Evolutionary conservation across 768 basidiomycete genomes (phyloP).

Genomic region (Auricularia sp.): DNA sequence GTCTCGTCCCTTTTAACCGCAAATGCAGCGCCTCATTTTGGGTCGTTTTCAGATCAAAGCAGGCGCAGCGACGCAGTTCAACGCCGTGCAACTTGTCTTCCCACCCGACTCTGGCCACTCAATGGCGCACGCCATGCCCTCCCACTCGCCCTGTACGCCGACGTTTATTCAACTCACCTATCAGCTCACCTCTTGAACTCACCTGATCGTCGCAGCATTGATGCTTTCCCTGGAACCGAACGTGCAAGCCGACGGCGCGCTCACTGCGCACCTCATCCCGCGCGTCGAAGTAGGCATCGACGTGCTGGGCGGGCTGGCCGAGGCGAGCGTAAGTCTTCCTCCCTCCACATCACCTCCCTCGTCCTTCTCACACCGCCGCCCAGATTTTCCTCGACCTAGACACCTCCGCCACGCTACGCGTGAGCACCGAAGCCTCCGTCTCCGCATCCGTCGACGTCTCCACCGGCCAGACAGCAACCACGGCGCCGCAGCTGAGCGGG

Average conservation of each 20-base stretch:
- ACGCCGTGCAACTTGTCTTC: slow-evolving; percentile 4
- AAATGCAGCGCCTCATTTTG: slow-evolving; percentile 15
- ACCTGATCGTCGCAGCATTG: too few species aligned
- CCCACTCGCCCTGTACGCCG: slow-evolving; percentile 24
- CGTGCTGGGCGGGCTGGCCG: slow-evolving; percentile 27
- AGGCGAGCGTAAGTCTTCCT: slow-evolving; percentile 16
- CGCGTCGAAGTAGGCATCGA: slow-evolving; percentile 32
- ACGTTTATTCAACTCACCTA: slow-evolving; percentile 11
- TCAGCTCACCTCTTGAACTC: too few species aligned
- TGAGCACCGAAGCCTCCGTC: slow-evolving; percentile 15
- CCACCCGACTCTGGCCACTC: background rate
- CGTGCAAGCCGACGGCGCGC: slow-evolving; percentile 28
- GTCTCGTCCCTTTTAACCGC: slow-evolving; percentile 38
- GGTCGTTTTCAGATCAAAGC: slow-evolving; percentile 19
- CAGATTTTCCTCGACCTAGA: slow-evolving; percentile 14
- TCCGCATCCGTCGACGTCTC: background rate
- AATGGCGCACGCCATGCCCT: background rate
- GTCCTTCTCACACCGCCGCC: slow-evolving; percentile 22
- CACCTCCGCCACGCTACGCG: slow-evolving; percentile 18
- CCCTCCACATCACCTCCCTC: too few species aligned
- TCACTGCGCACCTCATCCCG: slow-evolving; percentile 42
- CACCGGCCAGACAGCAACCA: background rate
- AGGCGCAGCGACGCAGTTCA: slow-evolving; percentile 5
- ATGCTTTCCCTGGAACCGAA: slow-evolving; percentile 23
- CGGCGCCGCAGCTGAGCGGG: slow-evolving; percentile 27